Evolutionary conservation across 2,329 filamentous ascomycete genomes (phyloP).

Genomic region (Neonectria coccinea): DNA sequence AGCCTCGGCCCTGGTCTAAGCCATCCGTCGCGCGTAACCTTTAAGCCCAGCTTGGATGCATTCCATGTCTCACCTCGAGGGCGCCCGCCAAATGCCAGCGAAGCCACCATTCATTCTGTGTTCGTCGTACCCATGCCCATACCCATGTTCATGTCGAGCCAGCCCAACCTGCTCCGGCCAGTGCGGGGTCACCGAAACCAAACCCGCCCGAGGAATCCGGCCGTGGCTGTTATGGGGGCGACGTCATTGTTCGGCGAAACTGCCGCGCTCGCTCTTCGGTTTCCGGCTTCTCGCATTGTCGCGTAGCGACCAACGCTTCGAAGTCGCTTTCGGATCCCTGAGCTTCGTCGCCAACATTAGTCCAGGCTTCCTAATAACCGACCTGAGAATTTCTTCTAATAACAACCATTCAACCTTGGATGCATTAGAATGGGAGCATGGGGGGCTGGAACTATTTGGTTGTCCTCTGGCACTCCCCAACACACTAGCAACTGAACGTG

Average conservation of each 20-base stretch:
- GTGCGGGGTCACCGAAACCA: conserved; percentile 41
- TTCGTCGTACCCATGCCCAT: neutral
- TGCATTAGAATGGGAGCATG: neutral
- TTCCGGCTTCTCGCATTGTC: conserved; percentile 6
- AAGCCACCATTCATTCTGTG: conserved; percentile 4
- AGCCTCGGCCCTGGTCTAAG: conserved; percentile 10
- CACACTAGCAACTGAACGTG: neutral
- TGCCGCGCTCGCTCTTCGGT: conserved; percentile 28
- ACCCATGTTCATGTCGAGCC: neutral
- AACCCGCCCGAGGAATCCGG: conserved; percentile 36
- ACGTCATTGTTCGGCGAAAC: conserved; percentile 42
- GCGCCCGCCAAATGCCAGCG: conserved; percentile 23
- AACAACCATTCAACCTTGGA: neutral
- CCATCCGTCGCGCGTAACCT: neutral
- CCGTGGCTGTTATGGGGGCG: conserved; percentile 15
- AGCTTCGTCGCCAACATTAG: neutral
- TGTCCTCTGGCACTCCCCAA: neutral
- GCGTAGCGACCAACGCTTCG: conserved; percentile 1
- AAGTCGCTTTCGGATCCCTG: conserved; percentile 2
- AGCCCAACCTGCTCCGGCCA: conserved; percentile 4
- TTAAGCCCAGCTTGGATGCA: conserved; percentile 2
- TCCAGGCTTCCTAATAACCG: neutral
- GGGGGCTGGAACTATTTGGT: neutral
- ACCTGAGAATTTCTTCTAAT: neutral
- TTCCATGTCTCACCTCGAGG: conserved; percentile 13